Base-by-base conservation (phyloP, 805 yeast species). In the Monosporozyma yasuniensis region DNA sequence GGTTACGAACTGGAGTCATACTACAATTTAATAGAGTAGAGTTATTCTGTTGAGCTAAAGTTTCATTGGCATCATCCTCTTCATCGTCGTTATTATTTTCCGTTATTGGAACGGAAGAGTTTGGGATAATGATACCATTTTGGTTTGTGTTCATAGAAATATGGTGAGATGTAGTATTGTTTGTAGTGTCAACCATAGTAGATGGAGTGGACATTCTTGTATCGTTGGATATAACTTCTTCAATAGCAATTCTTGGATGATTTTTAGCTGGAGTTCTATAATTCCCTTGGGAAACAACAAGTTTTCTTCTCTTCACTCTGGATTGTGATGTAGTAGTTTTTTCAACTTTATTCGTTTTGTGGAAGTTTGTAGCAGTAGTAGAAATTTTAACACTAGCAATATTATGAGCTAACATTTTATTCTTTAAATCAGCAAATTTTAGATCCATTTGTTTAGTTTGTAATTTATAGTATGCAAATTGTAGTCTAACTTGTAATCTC, bases 391-490 rank as follows among this genome's bases (percentile, higher is more conserved):
- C 44, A 38, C 5, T 21, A 21, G 25, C 14, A 19, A 19, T 18
- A 12, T n/a, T 34, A 37, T 27, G 35, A 32, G 35, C 11, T 12
- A 14, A 5, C 19, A 41, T 16, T 22, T 30, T 42, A 18, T 27
- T 47, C 23, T 56, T 55, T 16, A 57, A 38, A 19, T 57, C 58
- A 28, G 51, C 48, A 38, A 56, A 58, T 30, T 57, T 58, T n/a
- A 57, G 30, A 32, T 59, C 57, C 18, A 56, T 64, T 58, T 77
- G 81, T 54, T 76, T 71, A 1, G 81, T 77, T 49, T 69, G 69
- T 42, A 73, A 72, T 56, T 77, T 78, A 60, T 72, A 78, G 56
- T 75, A 75, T 2, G 83, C 83, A 46, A 77, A 57, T 55, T 75
- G 74, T 22, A 78, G 62, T 54, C 79, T 71, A 51, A 73, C 63